Evolutionary conservation across 2,329 filamentous ascomycete genomes (phyloP).

Genomic region (Trichoderma gracile): DNA sequence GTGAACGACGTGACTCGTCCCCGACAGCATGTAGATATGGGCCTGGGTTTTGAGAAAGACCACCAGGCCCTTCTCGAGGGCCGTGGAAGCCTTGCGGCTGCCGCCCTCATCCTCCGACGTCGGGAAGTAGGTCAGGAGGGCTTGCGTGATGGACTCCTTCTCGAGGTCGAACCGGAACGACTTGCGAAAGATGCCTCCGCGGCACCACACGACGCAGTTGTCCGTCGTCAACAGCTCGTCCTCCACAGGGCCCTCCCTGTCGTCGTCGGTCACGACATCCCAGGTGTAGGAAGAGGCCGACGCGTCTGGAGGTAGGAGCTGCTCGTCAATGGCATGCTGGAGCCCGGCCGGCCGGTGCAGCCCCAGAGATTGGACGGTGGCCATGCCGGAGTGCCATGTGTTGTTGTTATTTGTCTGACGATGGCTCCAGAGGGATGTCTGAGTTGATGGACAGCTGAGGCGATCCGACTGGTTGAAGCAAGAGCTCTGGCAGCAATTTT

Average conservation of each 20-base stretch:
- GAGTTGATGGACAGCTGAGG: no score
- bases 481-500: no score
- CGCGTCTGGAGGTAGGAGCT: conserved; percentile 69
- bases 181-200: conserved; percentile 80
- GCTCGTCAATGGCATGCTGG: conserved; percentile 78
- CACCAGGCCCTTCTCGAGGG: conserved; percentile 70
- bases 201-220: conserved; percentile 82
- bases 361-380: conserved; percentile 85
- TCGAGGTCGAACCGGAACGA: conserved; percentile 84
- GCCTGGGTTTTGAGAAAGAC: conserved; percentile 91
- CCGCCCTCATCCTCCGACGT: conserved; percentile 46
- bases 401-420: conserved; percentile 22
- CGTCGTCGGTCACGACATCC: conserved; percentile 59
- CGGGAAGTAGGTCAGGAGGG: conserved; percentile 80
- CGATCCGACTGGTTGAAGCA: no score
- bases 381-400: conserved; percentile 63
- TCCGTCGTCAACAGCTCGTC: conserved; percentile 81
- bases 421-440: neutral
- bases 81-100: conserved; percentile 25
- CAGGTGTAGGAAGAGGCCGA: conserved; percentile 70
- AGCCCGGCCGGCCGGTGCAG: conserved; percentile 85
- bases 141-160: conserved; percentile 82
- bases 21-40: conserved; percentile 88
- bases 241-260: conserved; percentile 51
- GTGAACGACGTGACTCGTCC: conserved; percentile 84